Evolutionary conservation across 768 basidiomycete genomes (phyloP).

Genomic region (Lyophyllum decastes): DNA sequence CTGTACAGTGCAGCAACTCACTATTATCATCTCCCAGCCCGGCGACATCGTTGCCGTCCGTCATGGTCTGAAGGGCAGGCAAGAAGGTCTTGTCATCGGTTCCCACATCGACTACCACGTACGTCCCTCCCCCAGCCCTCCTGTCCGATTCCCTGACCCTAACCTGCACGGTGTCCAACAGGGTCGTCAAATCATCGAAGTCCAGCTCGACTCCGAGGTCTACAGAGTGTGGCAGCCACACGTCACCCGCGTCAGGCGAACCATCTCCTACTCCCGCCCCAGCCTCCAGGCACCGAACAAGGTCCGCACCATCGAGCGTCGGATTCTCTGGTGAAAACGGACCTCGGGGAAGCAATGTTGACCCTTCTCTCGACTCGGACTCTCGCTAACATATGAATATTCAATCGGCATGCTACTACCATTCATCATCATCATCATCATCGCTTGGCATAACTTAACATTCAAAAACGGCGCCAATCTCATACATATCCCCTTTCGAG

Average conservation of each 20-base stretch:
- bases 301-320: slow-evolving; percentile 67
- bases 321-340: slow-evolving; percentile 68
- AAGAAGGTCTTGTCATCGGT: slow-evolving; percentile 81
- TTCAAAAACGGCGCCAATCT: background rate
- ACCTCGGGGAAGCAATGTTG: background rate
- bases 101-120: slow-evolving; percentile 72
- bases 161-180: slow-evolving; percentile 25
- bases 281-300: slow-evolving; percentile 28
- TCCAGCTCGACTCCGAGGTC: slow-evolving; percentile 74
- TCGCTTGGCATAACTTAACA: background rate
- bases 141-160: background rate
- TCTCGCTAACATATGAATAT: background rate
- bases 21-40: slow-evolving; percentile 40
- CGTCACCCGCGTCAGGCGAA: slow-evolving; percentile 77
- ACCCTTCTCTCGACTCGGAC: background rate
- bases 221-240: slow-evolving; percentile 80
- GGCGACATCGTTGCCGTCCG: slow-evolving; percentile 83
- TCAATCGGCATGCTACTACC: background rate
- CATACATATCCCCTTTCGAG: background rate
- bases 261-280: slow-evolving; percentile 60
- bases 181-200: slow-evolving; percentile 84
- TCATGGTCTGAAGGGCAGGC: slow-evolving; percentile 59
- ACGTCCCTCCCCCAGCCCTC: slow-evolving; percentile 26
- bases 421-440: background rate
- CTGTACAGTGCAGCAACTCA: background rate